Conservation (phyloP, 129 eudicot genomes). For the Artemisia argyi region DNA sequence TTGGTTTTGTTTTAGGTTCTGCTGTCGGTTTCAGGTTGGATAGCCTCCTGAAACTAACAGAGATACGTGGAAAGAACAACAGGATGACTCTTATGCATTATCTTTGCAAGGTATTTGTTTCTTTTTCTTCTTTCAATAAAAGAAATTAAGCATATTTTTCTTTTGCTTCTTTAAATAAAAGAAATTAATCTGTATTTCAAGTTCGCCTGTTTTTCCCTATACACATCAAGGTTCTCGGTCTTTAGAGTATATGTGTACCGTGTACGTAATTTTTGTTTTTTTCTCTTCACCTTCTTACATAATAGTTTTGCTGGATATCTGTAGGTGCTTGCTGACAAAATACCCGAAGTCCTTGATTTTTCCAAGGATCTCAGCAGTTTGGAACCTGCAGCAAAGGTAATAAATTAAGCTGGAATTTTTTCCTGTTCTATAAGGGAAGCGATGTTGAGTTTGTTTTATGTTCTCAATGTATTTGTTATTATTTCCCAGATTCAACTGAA, state of each 20-base stretch:
- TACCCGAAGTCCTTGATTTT: conserved; percentile 70
- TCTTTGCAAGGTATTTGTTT: conserved; percentile 73
- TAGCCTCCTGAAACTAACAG: conserved; percentile 86
- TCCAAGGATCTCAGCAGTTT: conserved; percentile 51
- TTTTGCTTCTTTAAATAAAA: too few species aligned
- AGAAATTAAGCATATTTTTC: too few species aligned
- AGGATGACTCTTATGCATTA: conserved; percentile 92
- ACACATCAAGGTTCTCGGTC: too few species aligned
- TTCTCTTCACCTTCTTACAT: not conserved
- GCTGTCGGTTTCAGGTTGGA: conserved; percentile 96
- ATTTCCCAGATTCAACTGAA: conserved; percentile 61
- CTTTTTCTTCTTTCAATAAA: conserved; percentile 27
- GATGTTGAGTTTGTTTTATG: not conserved
- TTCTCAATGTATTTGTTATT: not conserved
- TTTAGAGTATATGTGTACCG: too few species aligned
- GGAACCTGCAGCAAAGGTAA: conserved; percentile 75
- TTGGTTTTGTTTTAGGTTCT: conserved; percentile 50
- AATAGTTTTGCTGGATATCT: not conserved
- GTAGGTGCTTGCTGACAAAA: conserved; percentile 69
- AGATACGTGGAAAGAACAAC: conserved; percentile 21
- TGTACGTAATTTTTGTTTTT: not conserved
- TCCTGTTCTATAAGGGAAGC: not conserved
- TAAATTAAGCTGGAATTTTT: not conserved
- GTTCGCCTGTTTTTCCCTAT: too few species aligned
- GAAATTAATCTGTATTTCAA: too few species aligned